phyloP scores from a whole-genome alignment of 1,284 basidiomycete species.

The Sanghuangporus baumii region DNA sequence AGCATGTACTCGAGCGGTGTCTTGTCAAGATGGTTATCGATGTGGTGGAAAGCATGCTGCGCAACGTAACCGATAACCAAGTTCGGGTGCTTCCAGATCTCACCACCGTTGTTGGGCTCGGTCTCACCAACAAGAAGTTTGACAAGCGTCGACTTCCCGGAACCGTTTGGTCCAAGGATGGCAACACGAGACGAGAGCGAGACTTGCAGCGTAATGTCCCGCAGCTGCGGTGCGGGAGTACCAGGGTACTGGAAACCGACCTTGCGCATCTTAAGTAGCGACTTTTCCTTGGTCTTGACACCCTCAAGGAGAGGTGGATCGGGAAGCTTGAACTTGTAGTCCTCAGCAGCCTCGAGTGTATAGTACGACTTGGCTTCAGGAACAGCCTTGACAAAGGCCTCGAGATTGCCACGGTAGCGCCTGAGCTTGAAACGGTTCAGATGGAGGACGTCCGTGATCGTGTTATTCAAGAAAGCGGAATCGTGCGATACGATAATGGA shows the following conservation, averaged over 20 bases:
- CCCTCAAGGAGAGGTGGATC: conserved; percentile 95
- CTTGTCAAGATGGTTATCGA: conserved; percentile 96
- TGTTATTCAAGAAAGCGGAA: conserved; percentile 98
- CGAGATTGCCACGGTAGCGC: conserved; percentile 96
- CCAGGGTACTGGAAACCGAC: conserved; percentile 96
- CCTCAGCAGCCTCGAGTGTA: conserved; percentile 88
- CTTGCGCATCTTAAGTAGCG: conserved; percentile 94
- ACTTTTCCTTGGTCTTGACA: conserved; percentile 99
- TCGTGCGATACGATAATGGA: conserved; percentile 99
- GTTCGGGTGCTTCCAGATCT: conserved; percentile 99
- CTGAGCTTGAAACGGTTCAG: conserved; percentile 99
- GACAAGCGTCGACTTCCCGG: conserved; percentile 98
- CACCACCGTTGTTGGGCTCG: conserved; percentile 93
- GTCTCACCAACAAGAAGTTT: conserved; percentile 98
- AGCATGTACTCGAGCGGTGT: conserved; percentile 98
- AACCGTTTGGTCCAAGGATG: conserved; percentile 94
- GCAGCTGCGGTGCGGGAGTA: conserved; percentile 81
- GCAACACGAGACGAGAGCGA: conserved; percentile 97
- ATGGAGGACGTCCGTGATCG: conserved; percentile 98
- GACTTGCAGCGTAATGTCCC: conserved; percentile 93
- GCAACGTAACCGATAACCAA: conserved; percentile 98
- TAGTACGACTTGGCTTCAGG: conserved; percentile 99
- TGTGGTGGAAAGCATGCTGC: conserved; percentile 99
- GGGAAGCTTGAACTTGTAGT: conserved; percentile 97
- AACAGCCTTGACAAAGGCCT: conserved; percentile 90